phyloP scores from a whole-genome alignment of 495 filamentous ascomycete species.

The Podospora didyma region DNA sequence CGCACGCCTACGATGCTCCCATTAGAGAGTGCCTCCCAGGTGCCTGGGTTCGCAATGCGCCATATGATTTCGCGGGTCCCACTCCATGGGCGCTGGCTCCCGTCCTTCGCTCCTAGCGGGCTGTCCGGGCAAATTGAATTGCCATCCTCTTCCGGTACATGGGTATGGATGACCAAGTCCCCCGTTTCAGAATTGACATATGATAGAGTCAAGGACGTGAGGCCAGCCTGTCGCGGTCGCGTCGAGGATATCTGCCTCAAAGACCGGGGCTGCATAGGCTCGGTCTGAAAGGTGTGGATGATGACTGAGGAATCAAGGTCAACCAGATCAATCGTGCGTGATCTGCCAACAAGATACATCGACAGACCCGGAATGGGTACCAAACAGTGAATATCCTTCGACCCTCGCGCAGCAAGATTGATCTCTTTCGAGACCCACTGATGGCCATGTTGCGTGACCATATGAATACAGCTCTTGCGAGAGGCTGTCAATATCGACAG shows the following conservation, averaged over 20 bases:
- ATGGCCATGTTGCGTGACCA: constrained; percentile 34
- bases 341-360: constrained; percentile 41
- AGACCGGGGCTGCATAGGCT: constrained; percentile 49
- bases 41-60: constrained; percentile 43
- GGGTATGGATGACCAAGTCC: constrained; percentile 53
- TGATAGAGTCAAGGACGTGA: constrained; percentile 50
- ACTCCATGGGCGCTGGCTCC: constrained; percentile 37
- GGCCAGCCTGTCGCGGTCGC: constrained; percentile 40
- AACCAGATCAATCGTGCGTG: constrained; percentile 49
- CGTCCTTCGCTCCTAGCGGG: constrained; percentile 11
- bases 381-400: constrained; percentile 33
- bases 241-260: constrained; percentile 47
- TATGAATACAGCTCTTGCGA: constrained; percentile 40
- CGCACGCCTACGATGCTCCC: constrained; percentile 47
- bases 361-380: constrained; percentile 43
- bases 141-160: constrained; percentile 42
- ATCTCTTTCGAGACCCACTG: constrained; percentile 36
- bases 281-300: constrained; percentile 54
- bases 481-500: constrained; percentile 38
- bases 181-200: constrained; percentile 49
- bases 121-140: constrained; percentile 40
- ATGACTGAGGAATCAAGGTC: constrained; percentile 45
- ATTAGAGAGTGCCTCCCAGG: constrained; percentile 43
- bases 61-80: constrained; percentile 32
- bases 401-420: constrained; percentile 25